Evolutionary conservation across 495 filamentous ascomycete genomes (phyloP), one percentile per base, ranked within the genome.

Genomic region (Cairneyella variabilis): DNA sequence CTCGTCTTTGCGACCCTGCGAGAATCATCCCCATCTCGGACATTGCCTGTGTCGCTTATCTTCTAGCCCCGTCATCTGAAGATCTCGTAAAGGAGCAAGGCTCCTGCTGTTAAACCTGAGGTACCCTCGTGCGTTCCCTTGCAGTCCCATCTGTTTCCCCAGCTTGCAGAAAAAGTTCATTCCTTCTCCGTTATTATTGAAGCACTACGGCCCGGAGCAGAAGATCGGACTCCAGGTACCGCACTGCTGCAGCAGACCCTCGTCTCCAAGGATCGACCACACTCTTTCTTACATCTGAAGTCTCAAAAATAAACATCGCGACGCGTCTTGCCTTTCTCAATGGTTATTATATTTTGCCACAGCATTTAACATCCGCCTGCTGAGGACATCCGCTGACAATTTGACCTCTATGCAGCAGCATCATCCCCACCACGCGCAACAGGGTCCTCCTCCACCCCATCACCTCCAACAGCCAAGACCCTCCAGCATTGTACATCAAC

Each of bases 401-500:
- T 54, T n/a, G 47, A 14, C 36, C 25, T 48, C 51, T 68, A 76
- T 76, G 71, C 79, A 82, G 71, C 79, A 82, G 71, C 79, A 82
- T 67, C 79, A 79, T 66, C 72, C 76, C 64, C 79, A 82, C 62
- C 79, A 81, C 59, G 69, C 74, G 54, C 78, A 75, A 62, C 75
- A 77, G 69, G 76, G 76, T 71, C 64, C 62, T 26, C 62, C 64
- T 14, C 61, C 65, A 18, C 54, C 61, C 25, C 66, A 75, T 65
- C 80, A 80, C 64, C 75, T 79, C 39, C 71, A 74, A 58, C 80
- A 83, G 58, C 77, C 83, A 54, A 77, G 83, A 58, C 74, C 84
- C 56, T 75, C 80, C 54, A 84, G 74, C 69, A 74, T 88, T 64
- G 74, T 81, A 54, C 82, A 85, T 52, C 80, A 80, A 60, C 82